phyloP scores from a whole-genome alignment of 2,329 filamentous ascomycete species.

The Calycina marina region DNA sequence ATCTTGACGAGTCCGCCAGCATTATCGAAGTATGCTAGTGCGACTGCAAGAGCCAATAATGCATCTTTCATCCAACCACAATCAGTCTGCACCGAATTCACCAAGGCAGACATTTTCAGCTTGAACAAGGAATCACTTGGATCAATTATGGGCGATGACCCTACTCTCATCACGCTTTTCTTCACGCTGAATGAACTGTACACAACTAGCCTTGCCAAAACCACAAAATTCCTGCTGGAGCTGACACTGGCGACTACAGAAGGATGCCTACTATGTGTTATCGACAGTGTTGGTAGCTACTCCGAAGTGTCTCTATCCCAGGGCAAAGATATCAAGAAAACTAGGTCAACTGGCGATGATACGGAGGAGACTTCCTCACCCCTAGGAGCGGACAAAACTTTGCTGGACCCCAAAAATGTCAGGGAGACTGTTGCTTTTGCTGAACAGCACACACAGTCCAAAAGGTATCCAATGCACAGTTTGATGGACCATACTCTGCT shows the following conservation, averaged over 20 bases:
- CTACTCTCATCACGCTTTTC: constrained; percentile 61
- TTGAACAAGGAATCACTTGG: constrained; percentile 25
- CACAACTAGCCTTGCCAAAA: constrained; percentile 53
- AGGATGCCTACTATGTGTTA: constrained; percentile 62
- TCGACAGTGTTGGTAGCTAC: constrained; percentile 90
- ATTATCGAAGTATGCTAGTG: constrained; percentile 38
- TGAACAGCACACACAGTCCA: constrained; percentile 27
- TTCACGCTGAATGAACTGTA: constrained; percentile 97
- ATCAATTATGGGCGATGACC: constrained; percentile 19
- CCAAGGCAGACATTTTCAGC: constrained; percentile 34
- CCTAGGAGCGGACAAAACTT: neutral
- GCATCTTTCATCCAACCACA: constrained; percentile 27
- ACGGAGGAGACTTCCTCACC: neutral
- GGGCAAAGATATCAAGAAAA: neutral
- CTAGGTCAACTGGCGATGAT: neutral
- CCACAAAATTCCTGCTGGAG: constrained; percentile 60
- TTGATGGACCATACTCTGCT: constrained; percentile 72
- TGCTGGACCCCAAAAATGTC: neutral
- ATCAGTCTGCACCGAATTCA: constrained; percentile 29
- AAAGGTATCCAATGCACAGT: constrained; percentile 86
- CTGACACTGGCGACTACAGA: constrained; percentile 43
- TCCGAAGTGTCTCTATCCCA: constrained; percentile 59
- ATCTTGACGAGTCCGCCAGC: constrained; percentile 37
- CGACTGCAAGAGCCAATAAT: constrained; percentile 30
- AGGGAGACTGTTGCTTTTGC: neutral